Evolutionary conservation across 2,329 filamentous ascomycete species (phyloP).

Genomic region (Coleophoma crateriformis): DNA sequence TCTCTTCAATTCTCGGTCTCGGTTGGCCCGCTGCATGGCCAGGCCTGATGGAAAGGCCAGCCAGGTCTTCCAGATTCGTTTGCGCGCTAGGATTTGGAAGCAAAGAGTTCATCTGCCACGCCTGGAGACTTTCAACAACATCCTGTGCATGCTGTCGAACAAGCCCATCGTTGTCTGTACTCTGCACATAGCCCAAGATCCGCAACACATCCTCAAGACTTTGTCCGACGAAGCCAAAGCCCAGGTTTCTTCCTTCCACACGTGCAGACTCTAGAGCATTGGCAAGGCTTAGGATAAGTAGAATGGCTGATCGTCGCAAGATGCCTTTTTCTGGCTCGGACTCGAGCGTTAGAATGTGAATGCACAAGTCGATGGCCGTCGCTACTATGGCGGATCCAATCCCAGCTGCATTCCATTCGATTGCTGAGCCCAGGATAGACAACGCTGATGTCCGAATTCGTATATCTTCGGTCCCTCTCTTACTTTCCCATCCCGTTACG

Average conservation of each 20-base stretch:
- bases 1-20: constrained; percentile 50
- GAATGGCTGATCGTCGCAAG: constrained; percentile 58
- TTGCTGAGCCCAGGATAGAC: constrained; percentile 53
- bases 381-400: constrained; percentile 47
- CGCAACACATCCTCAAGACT: constrained; percentile 57
- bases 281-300: constrained; percentile 58
- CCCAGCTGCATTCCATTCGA: constrained; percentile 56
- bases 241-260: constrained; percentile 38
- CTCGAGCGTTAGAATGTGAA: constrained; percentile 60
- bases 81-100: constrained; percentile 8
- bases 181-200: constrained; percentile 57
- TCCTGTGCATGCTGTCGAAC: constrained; percentile 62
- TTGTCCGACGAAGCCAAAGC: constrained; percentile 47
- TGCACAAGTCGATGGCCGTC: constrained; percentile 54
- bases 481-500: constrained; percentile 62
- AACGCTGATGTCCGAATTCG: constrained; percentile 65
- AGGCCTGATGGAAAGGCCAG: constrained; percentile 37
- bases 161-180: constrained; percentile 62
- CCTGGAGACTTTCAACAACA: constrained; percentile 61
- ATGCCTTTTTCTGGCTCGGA: constrained; percentile 55
- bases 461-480: constrained; percentile 61
- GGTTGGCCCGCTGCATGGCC: constrained; percentile 7
- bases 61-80: constrained; percentile 29
- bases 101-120: constrained; percentile 48
- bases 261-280: constrained; percentile 50